These are phyloP conservation scores for Pichia nanzhaoensis DNA, from an alignment of 805 yeast species.

Conservation along the genomic window DNA sequence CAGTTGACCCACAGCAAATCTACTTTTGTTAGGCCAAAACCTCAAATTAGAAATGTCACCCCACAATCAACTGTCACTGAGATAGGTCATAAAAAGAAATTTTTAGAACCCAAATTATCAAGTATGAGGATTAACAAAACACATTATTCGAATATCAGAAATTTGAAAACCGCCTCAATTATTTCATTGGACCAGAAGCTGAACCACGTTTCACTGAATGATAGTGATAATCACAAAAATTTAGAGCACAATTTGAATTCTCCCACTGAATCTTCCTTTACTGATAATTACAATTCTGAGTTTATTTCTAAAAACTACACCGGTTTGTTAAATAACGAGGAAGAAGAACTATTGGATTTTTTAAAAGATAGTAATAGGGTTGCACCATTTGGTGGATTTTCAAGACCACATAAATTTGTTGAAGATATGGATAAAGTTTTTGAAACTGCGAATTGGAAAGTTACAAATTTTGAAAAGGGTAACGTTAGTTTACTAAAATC, in stretches of 20 bases:
- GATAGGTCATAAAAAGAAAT: neutral
- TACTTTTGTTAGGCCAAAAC: slow-evolving; percentile 24
- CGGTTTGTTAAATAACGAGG: slow-evolving; percentile 8
- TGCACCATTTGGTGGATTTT: slow-evolving; percentile 70
- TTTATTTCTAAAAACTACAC: slow-evolving; percentile 2
- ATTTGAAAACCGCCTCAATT: slow-evolving; percentile 8
- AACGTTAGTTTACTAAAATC: slow-evolving; percentile 90
- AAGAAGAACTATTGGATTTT: slow-evolving; percentile 9
- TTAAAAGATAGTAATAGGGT: slow-evolving; percentile 26
- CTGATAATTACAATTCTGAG: slow-evolving; percentile 7
- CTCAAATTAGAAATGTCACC: slow-evolving; percentile 13
- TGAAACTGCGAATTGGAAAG: slow-evolving; percentile 63
- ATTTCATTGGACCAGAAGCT: slow-evolving; percentile 6
- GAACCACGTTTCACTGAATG: neutral
- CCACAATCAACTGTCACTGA: slow-evolving; percentile 10
- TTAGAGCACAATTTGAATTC: neutral
- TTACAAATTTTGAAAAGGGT: slow-evolving; percentile 64
- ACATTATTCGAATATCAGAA: slow-evolving; percentile 7
- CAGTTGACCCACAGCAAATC: neutral
- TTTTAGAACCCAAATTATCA: slow-evolving; percentile 13
- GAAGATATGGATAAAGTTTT: slow-evolving; percentile 39
- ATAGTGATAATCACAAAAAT: neutral
- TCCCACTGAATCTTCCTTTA: slow-evolving; percentile 3
- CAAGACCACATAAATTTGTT: slow-evolving; percentile 48
- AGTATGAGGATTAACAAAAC: slow-evolving; percentile 16